Conservation (phyloP, 148 eudicot species). For the Chenopodium quinoa region DNA sequence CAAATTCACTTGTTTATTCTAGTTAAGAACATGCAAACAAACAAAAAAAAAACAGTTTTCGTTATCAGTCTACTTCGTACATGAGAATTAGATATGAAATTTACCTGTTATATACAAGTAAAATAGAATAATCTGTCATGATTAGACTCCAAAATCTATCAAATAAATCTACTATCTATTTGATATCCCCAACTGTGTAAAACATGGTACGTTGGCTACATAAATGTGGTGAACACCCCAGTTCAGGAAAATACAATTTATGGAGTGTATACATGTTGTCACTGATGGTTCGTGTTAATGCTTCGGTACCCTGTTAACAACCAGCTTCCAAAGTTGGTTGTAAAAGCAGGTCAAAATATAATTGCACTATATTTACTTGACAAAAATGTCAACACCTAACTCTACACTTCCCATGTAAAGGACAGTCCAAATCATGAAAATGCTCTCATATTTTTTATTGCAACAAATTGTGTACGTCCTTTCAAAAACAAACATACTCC, state of each 20-base stretch:
- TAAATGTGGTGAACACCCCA: background rate
- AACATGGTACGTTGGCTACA: background rate
- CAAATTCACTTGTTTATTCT: too few species aligned
- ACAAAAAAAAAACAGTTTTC: too few species aligned
- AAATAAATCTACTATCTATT: background rate
- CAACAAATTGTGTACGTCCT: too few species aligned
- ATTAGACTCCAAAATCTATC: too few species aligned
- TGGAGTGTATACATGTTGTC: background rate
- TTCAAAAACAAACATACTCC: too few species aligned
- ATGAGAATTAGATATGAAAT: too few species aligned
- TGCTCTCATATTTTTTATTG: background rate
- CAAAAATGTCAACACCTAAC: background rate
- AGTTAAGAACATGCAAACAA: too few species aligned
- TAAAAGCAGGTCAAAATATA: background rate
- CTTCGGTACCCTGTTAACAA: background rate
- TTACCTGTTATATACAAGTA: too few species aligned
- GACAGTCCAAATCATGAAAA: background rate
- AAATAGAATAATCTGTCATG: too few species aligned
- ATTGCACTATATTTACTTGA: background rate
- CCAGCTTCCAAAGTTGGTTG: background rate
- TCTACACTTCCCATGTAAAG: background rate
- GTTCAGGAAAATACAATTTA: background rate
- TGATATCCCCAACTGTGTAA: background rate
- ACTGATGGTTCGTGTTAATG: background rate
- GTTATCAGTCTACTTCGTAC: too few species aligned